These are phyloP conservation scores for Fusarium cyanostomum DNA, from an alignment of 2,329 filamentous ascomycete species.

Conservation along the genomic window DNA sequence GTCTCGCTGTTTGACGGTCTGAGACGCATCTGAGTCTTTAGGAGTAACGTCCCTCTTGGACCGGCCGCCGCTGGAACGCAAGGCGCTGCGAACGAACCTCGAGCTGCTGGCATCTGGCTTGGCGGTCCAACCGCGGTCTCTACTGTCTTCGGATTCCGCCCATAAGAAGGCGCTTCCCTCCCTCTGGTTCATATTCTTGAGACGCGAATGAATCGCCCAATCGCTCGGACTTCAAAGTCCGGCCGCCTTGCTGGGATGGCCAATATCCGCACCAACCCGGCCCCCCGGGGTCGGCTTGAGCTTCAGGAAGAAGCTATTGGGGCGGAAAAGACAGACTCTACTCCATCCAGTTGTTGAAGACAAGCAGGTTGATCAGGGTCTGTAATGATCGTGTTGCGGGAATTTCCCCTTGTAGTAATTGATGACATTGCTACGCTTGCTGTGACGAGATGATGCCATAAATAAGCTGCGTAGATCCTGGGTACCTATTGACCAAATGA, in stretches of 20 bases:
- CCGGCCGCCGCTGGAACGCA: neutral
- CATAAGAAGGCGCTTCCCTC: slow-evolving; percentile 9
- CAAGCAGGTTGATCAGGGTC: slow-evolving; percentile 14
- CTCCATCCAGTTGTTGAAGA: slow-evolving; percentile 17
- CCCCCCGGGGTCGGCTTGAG: slow-evolving; percentile 42
- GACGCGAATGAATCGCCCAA: slow-evolving; percentile 15
- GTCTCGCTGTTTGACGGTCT: neutral
- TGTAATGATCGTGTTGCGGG: slow-evolving; percentile 27
- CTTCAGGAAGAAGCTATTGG: slow-evolving; percentile 36
- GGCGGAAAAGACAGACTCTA: slow-evolving; percentile 31
- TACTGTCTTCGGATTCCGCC: slow-evolving; percentile 25
- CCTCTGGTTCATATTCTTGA: neutral
- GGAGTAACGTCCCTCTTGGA: neutral
- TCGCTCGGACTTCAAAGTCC: slow-evolving; percentile 40
- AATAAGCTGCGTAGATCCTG: slow-evolving; percentile 8
- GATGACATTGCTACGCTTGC: slow-evolving; percentile 15
- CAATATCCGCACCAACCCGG: slow-evolving; percentile 36
- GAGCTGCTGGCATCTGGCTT: slow-evolving; percentile 9
- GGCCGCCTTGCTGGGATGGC: slow-evolving; percentile 19
- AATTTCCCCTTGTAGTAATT: slow-evolving; percentile 29
- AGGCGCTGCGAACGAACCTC: slow-evolving; percentile 1
- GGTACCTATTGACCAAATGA: neutral
- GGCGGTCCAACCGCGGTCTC: slow-evolving; percentile 39
- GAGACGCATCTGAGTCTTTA: slow-evolving; percentile 7
- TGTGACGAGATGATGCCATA: slow-evolving; percentile 19